Evolutionary conservation across 176 grass and related monocot genomes (phyloP).

Genomic region (Zoysia japonica): DNA sequence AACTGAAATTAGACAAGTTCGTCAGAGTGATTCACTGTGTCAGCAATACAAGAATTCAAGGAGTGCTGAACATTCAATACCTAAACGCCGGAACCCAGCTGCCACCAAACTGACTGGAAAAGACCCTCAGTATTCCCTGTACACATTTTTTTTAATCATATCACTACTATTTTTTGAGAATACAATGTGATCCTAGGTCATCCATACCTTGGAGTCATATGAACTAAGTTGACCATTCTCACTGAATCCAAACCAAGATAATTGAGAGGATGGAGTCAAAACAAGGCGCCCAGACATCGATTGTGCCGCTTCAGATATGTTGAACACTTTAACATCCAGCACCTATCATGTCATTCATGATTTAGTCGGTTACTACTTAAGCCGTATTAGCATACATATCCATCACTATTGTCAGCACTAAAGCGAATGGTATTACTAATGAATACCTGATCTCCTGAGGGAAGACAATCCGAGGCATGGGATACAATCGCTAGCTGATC

Average conservation of each 20-base stretch:
- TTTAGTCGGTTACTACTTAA: constrained; percentile 22
- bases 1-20: constrained; percentile 53
- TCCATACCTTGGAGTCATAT: constrained; percentile 80
- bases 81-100: constrained; percentile 96
- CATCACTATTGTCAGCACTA: background rate
- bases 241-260: constrained; percentile 97
- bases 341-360: constrained; percentile 48
- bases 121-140: constrained; percentile 83
- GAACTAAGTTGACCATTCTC: constrained; percentile 87
- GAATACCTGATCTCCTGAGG: constrained; percentile 89
- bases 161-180: constrained; percentile 9
- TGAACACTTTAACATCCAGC: constrained; percentile 81
- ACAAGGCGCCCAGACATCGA: constrained; percentile 52
- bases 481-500: constrained; percentile 80
- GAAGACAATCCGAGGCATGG: constrained; percentile 89
- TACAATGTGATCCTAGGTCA: background rate
- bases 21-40: constrained; percentile 25
- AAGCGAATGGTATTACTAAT: background rate
- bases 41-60: constrained; percentile 16
- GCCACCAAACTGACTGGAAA: constrained; percentile 67
- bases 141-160: constrained; percentile 16
- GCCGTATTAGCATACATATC: constrained; percentile 1
- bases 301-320: constrained; percentile 54
- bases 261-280: constrained; percentile 64
- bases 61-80: constrained; percentile 44